Evolutionary conservation across 345 rosid species (phyloP).

Genomic region (Citrus cavaleriei): DNA sequence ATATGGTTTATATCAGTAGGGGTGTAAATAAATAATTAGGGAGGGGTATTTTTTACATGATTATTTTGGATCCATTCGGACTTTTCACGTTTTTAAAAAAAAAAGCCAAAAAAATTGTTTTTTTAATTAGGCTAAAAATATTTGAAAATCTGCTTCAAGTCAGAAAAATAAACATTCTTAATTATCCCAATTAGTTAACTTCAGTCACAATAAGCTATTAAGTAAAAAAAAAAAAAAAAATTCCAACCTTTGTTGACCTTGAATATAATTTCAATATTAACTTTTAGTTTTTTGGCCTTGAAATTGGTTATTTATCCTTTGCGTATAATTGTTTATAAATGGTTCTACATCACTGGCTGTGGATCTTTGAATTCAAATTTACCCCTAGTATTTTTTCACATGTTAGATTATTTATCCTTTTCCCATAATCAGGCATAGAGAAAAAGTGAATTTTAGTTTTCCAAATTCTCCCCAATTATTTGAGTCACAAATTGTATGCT

Average conservation of each 20-base stretch:
- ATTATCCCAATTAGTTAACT: neutral
- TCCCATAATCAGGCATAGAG: neutral
- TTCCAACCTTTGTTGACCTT: neutral
- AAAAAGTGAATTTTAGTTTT: neutral
- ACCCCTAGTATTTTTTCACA: neutral
- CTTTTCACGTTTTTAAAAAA: neutral
- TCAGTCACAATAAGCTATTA: neutral
- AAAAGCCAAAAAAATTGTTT: no score
- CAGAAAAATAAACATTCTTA: neutral
- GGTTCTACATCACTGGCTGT: neutral
- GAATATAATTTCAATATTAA: neutral
- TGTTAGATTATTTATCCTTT: neutral
- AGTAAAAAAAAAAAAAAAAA: neutral
- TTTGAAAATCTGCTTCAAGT: neutral
- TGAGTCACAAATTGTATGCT: neutral
- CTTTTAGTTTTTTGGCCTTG: neutral
- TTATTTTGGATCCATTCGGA: neutral
- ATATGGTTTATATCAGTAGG: neutral
- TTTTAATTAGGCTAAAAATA: no score
- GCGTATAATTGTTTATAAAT: neutral
- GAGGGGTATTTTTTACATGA: neutral
- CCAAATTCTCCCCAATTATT: neutral
- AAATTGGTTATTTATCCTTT: neutral
- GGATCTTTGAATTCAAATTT: neutral
- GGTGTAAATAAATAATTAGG: neutral